These are phyloP conservation scores for Magnolia changhungtana DNA, from an alignment of 164 flowering plant species.

Conservation along the genomic window DNA sequence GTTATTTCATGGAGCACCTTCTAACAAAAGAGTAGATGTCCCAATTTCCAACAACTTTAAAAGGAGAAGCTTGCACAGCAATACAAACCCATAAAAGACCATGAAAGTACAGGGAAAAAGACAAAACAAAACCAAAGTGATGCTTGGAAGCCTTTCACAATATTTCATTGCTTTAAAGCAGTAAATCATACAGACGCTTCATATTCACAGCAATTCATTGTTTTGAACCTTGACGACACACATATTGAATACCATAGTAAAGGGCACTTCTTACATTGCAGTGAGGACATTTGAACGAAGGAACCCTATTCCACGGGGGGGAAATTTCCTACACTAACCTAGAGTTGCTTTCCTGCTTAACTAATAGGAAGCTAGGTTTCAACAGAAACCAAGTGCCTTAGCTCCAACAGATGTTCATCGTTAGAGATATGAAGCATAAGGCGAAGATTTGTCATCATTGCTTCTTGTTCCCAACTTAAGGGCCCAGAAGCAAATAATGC, in stretches of 20 bases:
- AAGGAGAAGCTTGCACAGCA: not conserved
- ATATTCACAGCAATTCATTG: slow-evolving; percentile 3
- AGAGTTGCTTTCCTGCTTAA: slow-evolving; percentile 1
- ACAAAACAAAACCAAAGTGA: slow-evolving; percentile 1
- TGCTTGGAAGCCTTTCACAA: not conserved
- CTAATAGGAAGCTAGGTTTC: slow-evolving; percentile 30
- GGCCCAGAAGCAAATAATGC: slow-evolving; percentile 89
- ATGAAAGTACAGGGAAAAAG: not conserved
- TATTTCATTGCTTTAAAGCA: slow-evolving; percentile 25
- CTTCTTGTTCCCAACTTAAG: slow-evolving; percentile 92
- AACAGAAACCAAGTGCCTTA: slow-evolving; percentile 63
- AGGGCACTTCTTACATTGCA: slow-evolving; percentile 31
- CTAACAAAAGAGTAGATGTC: not conserved
- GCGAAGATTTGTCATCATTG: slow-evolving; percentile 76
- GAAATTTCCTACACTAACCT: not conserved
- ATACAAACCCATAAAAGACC: not conserved
- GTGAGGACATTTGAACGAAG: slow-evolving; percentile 8
- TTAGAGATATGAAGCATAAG: slow-evolving; percentile 74
- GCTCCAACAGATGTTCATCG: slow-evolving; percentile 87
- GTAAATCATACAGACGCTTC: slow-evolving; percentile 32
- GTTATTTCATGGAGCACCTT: not conserved
- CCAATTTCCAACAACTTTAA: not conserved
- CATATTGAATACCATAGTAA: slow-evolving; percentile 16
- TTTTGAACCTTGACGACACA: slow-evolving; percentile 12
- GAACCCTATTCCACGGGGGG: not conserved